phyloP scores from a whole-genome alignment of 306 rosid species.

The cucumber (Cucumis sativus) region DNA sequence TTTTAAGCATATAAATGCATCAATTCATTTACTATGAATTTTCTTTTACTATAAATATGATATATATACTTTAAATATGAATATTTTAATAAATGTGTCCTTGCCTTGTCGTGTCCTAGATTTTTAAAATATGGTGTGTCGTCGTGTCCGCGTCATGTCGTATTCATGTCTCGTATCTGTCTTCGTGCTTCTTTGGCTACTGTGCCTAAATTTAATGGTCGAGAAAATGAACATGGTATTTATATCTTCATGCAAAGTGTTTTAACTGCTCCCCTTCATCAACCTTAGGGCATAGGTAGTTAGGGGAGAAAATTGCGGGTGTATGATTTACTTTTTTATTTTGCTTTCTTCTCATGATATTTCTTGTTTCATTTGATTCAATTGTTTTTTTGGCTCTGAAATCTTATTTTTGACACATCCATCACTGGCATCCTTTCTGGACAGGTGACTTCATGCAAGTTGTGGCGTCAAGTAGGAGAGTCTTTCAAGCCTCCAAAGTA shows the following conservation, averaged over 20 bases:
- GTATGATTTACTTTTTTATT: not conserved
- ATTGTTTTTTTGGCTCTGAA: not conserved
- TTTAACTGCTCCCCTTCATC: not conserved
- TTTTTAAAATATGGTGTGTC: no score
- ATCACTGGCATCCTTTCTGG: slow-evolving; percentile 18
- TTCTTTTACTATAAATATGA: no score
- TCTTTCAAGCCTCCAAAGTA: slow-evolving; percentile 98
- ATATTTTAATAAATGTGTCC: no score
- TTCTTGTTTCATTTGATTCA: not conserved
- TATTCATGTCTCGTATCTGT: no score
- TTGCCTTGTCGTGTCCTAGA: no score
- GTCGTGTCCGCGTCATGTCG: no score
- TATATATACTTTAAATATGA: no score
- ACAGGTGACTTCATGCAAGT: slow-evolving; percentile 91
- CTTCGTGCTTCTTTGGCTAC: no score
- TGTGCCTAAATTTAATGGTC: not conserved
- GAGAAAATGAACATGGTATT: not conserved
- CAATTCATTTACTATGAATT: no score
- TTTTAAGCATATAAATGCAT: no score
- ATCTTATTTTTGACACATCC: slow-evolving; percentile 15
- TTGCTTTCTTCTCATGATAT: slow-evolving; percentile 4
- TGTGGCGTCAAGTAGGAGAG: slow-evolving; percentile 99
- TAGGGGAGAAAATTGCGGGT: not conserved
- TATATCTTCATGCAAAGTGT: not conserved
- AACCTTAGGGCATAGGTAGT: not conserved